These are phyloP conservation scores for Populus hybrid DNA, from an alignment of 441 rosid genomes.

Conservation along the genomic window DNA sequence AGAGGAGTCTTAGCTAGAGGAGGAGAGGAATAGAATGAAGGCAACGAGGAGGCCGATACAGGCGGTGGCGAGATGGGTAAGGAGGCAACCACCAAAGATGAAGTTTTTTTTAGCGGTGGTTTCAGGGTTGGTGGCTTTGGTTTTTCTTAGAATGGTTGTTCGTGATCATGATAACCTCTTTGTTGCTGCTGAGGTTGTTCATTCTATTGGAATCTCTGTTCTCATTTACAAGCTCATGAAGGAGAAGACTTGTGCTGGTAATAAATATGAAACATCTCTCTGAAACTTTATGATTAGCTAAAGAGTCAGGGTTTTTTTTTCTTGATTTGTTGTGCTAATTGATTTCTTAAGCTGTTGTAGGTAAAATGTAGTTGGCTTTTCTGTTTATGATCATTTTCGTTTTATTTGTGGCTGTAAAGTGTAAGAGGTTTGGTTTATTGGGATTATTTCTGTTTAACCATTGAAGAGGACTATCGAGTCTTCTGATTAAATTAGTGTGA, in stretches of 20 bases:
- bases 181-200: constrained; percentile 93
- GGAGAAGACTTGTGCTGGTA: constrained; percentile 94
- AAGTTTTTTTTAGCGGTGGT: constrained; percentile 80
- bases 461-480: not conserved
- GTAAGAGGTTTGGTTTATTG: not conserved
- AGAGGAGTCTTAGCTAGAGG: not conserved
- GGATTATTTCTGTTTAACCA: not conserved
- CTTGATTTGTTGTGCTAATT: not conserved
- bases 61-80: constrained; percentile 72
- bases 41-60: constrained; percentile 60
- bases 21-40: constrained; percentile 40
- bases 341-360: not conserved
- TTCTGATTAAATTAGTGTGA: too few species aligned
- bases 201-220: constrained; percentile 85
- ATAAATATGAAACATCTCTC: not conserved
- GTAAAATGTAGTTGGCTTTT: not conserved
- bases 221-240: constrained; percentile 86
- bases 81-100: constrained; percentile 88
- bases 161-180: constrained; percentile 93
- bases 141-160: constrained; percentile 75
- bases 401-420: not conserved
- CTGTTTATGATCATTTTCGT: not conserved
- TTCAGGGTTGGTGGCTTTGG: constrained; percentile 75
- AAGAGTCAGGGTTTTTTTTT: not conserved
- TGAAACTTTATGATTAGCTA: not conserved